Evolutionary conservation across 2,329 filamentous ascomycete species (phyloP).

Genomic region (Aspergillus sp.): DNA sequence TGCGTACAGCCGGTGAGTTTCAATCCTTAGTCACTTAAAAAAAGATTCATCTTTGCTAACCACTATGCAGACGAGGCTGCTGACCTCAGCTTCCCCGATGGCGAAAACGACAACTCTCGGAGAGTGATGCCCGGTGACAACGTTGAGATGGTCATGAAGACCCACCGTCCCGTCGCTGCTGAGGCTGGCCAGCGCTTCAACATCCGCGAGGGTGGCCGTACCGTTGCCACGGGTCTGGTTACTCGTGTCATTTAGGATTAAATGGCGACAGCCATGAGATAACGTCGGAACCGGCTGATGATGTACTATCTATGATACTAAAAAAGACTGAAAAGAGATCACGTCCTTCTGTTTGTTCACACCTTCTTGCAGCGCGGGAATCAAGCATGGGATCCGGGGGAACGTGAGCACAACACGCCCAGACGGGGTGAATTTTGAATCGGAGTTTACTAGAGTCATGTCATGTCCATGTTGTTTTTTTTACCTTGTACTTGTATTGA

Average conservation of each 20-base stretch:
- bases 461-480: conserved; percentile 20
- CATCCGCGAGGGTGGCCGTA: conserved; percentile 91
- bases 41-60: background rate
- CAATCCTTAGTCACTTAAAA: background rate
- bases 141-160: conserved; percentile 87
- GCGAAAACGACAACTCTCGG: conserved; percentile 65
- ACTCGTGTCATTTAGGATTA: conserved; percentile 57
- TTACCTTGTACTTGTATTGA: conserved; percentile 19
- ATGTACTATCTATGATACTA: conserved; percentile 28
- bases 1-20: conserved; percentile 78
- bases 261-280: too few species aligned
- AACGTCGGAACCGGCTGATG: too few species aligned
- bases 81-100: conserved; percentile 77
- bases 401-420: conserved; percentile 8
- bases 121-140: conserved; percentile 98
- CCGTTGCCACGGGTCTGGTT: conserved; percentile 73
- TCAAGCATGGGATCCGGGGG: conserved; percentile 25
- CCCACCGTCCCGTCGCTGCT: conserved; percentile 76
- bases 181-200: conserved; percentile 95
- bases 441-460: conserved; percentile 29
- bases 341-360: conserved; percentile 20
- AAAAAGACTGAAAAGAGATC: conserved; percentile 8
- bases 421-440: background rate
- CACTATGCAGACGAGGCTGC: conserved; percentile 52
- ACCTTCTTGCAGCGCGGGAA: conserved; percentile 28